These are phyloP conservation scores for Blepharisma stoltei DNA, from an alignment of 73 alveolate genomes.

Conservation along the genomic window DNA sequence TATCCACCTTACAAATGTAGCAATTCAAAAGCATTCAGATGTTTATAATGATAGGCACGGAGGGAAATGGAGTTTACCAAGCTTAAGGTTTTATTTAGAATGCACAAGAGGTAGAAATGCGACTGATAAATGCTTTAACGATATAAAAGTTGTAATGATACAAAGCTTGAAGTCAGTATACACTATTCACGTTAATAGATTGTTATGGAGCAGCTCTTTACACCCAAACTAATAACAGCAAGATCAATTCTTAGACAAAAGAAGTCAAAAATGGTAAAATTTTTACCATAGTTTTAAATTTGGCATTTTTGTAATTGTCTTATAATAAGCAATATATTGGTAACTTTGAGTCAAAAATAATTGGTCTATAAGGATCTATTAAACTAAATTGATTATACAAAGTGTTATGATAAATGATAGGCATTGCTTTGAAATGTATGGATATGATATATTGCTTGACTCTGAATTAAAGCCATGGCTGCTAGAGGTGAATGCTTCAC, in stretches of 20 bases:
- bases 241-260: neutral
- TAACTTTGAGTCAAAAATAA: too few species aligned
- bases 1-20: slow-evolving; percentile 95
- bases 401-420: slow-evolving; percentile 96
- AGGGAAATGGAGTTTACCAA: slow-evolving; percentile 76
- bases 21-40: slow-evolving; percentile 89
- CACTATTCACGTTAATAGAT: too few species aligned
- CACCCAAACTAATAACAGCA: neutral
- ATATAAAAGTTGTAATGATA: slow-evolving; percentile 79
- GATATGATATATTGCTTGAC: slow-evolving; percentile 96
- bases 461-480: slow-evolving; percentile 89
- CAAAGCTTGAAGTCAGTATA: slow-evolving; percentile 67
- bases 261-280: neutral
- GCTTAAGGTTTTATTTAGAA: slow-evolving; percentile 75
- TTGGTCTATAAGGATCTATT: too few species aligned
- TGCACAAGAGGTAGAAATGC: slow-evolving; percentile 75
- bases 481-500: slow-evolving; percentile 95
- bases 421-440: slow-evolving; percentile 99
- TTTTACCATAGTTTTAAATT: neutral
- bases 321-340: too few species aligned
- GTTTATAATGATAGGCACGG: slow-evolving; percentile 92
- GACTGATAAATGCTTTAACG: slow-evolving; percentile 89
- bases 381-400: too few species aligned
- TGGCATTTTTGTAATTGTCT: neutral
- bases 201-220: neutral